phyloP scores from a whole-genome alignment of 495 filamentous ascomycete species.

The Podospora pseudopauciseta region DNA sequence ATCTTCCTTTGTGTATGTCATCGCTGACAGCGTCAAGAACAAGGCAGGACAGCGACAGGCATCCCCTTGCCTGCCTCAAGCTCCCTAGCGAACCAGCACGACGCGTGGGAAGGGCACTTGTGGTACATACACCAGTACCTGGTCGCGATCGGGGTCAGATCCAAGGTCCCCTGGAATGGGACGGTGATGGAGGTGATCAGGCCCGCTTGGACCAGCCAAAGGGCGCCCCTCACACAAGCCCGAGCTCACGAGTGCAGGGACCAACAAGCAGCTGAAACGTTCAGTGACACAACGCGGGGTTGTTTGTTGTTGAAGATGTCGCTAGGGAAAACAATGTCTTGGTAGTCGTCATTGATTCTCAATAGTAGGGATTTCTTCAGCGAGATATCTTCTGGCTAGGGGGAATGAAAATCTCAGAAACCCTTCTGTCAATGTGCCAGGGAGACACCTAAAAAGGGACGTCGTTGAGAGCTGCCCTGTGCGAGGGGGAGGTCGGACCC shows the following conservation, averaged over 20 bases:
- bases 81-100: not conserved
- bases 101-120: not conserved
- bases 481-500: conserved; percentile 1
- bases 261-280: conserved; percentile 18
- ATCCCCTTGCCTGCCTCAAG: not conserved
- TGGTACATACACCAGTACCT: not conserved
- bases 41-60: too few relatives aligned
- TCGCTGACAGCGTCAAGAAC: not conserved
- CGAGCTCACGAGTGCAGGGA: conserved; percentile 8
- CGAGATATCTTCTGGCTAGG: not conserved
- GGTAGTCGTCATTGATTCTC: not conserved
- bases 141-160: not conserved
- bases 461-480: conserved; percentile 3
- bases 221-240: not conserved
- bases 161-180: conserved; percentile 13
- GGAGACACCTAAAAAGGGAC: not conserved
- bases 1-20: not conserved
- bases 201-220: conserved; percentile 23
- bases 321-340: not conserved
- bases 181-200: conserved; percentile 22
- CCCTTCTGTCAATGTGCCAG: not conserved
- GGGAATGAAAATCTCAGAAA: not conserved
- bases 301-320: not conserved
- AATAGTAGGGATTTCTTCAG: not conserved
- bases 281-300: conserved; percentile 6